Evolutionary conservation across 1,284 basidiomycete genomes (phyloP).

Genomic region (Hymenochaete sp.): DNA sequence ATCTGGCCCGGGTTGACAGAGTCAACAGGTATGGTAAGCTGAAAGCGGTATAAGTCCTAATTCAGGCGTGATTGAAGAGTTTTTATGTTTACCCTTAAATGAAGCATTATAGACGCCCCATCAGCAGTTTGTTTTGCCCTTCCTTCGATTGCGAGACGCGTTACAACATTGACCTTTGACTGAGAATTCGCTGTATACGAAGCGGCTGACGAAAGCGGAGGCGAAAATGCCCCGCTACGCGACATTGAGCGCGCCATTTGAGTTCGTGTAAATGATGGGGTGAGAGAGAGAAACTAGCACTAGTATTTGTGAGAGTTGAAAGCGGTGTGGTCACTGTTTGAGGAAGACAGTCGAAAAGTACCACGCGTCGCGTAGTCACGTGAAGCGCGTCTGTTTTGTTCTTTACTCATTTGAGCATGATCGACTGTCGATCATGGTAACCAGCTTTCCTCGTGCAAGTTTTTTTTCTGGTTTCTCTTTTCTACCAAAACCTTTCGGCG

Average conservation of each 20-base stretch:
- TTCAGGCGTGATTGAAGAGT: background rate
- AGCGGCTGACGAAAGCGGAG: slow-evolving; percentile 14
- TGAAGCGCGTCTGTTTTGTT: slow-evolving; percentile 10
- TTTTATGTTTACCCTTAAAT: slow-evolving; percentile 50
- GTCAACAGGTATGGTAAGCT: slow-evolving; percentile 64
- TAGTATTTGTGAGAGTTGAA: background rate
- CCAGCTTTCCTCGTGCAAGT: no score
- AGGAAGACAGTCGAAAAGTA: background rate
- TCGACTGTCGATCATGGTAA: no score
- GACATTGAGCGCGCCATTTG: slow-evolving; percentile 13
- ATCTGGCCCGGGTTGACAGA: slow-evolving; percentile 53
- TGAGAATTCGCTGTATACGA: slow-evolving; percentile 22
- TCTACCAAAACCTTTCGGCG: slow-evolving; percentile 33
- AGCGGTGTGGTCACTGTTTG: slow-evolving; percentile 3
- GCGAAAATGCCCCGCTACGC: slow-evolving; percentile 15
- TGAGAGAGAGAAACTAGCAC: background rate
- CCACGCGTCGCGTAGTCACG: slow-evolving; percentile 8
- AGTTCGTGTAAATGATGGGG: background rate
- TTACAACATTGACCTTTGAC: slow-evolving; percentile 55
- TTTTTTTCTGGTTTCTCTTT: background rate
- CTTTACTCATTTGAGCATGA: slow-evolving; percentile 1
- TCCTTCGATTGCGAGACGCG: slow-evolving; percentile 65
- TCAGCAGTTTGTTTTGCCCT: slow-evolving; percentile 56
- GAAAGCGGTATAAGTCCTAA: slow-evolving; percentile 5
- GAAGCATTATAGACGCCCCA: slow-evolving; percentile 60